Base-by-base conservation (phyloP, 306 rosid genomes). In the Geum urbanum region DNA sequence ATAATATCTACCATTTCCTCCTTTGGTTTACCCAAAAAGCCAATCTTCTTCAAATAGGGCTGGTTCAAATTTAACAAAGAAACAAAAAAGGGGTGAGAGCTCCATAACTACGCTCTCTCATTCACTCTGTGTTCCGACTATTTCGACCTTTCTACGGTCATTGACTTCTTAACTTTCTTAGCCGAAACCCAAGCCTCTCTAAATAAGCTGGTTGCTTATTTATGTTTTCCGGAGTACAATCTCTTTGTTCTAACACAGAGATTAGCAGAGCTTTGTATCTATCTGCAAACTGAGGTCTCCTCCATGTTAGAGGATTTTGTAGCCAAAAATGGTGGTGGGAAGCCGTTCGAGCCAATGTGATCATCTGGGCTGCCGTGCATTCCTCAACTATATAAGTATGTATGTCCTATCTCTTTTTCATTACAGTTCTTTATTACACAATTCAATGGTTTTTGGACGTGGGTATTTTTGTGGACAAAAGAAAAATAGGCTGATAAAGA, bases 281-380 rank as follows among this genome's bases (percentile, higher is more conserved):
- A 41, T 53, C 48, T 69, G 72, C 51, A 9, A 27, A 35, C 51
- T 43, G 73, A 41, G 11, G 19, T 19, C 35, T 20, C 44, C 41
- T 22, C 32, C 54, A 43, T 55, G 65, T 60, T 54, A 41, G 27
- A 69, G 63, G 20, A 69, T 19, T 68, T 19, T 54, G 37, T 39
- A 19, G 13, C 48, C 51, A 39, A 54, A 69, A 41, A 53, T 54
- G 73, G 22, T 69, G 73, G 73, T 54, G 41, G 63, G n/a, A 41
- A 20, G 63, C 63, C 73, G 20, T 69, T 69, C 52, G 6, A 19
- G 72, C 72, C 72, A 37, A 12, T 13, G 20, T 19, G 62, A 52
- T 52, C 72, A 19, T 52, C 61, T 2, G 72, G 72, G 59, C 27
- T 16, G 60, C 4, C 48, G 39, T 14, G 43, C 12, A 6, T 35